Conservation (phyloP, 2,329 filamentous ascomycete genomes). For the Beauveria rudraprayagi region DNA sequence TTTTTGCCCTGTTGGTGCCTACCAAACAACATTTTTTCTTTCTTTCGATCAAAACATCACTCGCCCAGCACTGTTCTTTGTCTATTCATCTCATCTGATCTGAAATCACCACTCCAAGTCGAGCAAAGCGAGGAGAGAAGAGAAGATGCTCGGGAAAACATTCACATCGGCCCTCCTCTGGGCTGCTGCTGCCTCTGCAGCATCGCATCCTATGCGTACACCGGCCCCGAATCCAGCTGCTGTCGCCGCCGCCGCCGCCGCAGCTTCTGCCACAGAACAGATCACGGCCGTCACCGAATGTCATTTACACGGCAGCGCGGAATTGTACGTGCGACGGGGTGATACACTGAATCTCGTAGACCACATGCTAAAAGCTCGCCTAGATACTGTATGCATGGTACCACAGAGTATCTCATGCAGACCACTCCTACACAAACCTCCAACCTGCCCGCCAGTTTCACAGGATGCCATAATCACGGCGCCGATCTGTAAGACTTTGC, state of each 20-base stretch:
- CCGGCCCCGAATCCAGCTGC: constrained; percentile 4
- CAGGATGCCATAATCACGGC: constrained; percentile 56
- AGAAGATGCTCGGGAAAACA: neutral
- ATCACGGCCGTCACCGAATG: constrained; percentile 33
- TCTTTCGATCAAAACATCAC: no score
- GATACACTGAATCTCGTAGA: neutral
- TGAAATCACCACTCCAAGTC: neutral
- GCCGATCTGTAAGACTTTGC: constrained; percentile 39
- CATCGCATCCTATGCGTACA: constrained; percentile 6
- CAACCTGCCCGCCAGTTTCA: constrained; percentile 52
- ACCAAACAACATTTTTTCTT: neutral
- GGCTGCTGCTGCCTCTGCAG: neutral
- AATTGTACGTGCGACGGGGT: constrained; percentile 26
- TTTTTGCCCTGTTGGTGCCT: neutral
- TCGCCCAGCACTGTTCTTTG: neutral
- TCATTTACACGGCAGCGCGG: constrained; percentile 30
- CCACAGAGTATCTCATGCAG: constrained; percentile 35
- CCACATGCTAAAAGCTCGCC: neutral
- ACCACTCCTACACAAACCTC: constrained; percentile 45
- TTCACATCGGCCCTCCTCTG: constrained; percentile 1
- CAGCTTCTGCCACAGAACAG: constrained; percentile 8
- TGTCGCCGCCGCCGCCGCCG: constrained; percentile 1
- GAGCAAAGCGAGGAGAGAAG: neutral
- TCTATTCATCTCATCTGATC: neutral
- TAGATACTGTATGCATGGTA: constrained; percentile 38